Base-by-base conservation (phyloP, 2,329 filamentous ascomycete species). In the Aspergillus persii region DNA sequence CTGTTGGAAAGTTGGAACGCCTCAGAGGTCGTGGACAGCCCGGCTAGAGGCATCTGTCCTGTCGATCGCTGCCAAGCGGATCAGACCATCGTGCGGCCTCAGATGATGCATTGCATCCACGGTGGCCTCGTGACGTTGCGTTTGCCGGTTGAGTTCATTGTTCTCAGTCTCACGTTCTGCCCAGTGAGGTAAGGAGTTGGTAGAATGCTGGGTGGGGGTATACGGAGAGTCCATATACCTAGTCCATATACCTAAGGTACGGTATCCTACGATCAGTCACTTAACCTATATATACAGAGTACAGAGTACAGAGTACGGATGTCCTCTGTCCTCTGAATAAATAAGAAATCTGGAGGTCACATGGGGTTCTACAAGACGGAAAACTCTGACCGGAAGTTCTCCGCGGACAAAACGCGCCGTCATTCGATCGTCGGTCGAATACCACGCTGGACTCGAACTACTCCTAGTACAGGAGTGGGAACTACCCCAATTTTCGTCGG, bases 71-170 rank as follows among this genome's bases (percentile, higher is more conserved):
- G 36, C 36, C 36, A 41, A 41, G 36, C 36, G 36, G 57, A 54
- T 59, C 60, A 59, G 60, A 57, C 60, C 54, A 57, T 56, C 7
- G 11, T 7, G 29, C 12, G 23, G 29, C 54, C 30, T 41, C 51
- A 53, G 31, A 46, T 53, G 49, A 50, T 53, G 36, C 36, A 41
- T 41, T 41, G 12, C 36, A 41, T 41, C 36, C 49, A 15, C 54
- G 46, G 51, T 52, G 54, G 51, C 57, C 60, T 54, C 60, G 60
- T 62, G 60, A 62, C 55, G 50, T 56, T 47, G 30, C 33, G 9
- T 36, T 36, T 11, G 33, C 33, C 8, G 18, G 18, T 23, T 23
- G 18, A 23, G 18, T 36, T 54, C 54, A 30, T 57, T 23, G 47
- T 50, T 50, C 7, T 27, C 26, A 8, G 27, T 48, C 59, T 53